Conservation (phyloP, 495 filamentous ascomycete species). For the Annulohypoxylon maeteangense region DNA sequence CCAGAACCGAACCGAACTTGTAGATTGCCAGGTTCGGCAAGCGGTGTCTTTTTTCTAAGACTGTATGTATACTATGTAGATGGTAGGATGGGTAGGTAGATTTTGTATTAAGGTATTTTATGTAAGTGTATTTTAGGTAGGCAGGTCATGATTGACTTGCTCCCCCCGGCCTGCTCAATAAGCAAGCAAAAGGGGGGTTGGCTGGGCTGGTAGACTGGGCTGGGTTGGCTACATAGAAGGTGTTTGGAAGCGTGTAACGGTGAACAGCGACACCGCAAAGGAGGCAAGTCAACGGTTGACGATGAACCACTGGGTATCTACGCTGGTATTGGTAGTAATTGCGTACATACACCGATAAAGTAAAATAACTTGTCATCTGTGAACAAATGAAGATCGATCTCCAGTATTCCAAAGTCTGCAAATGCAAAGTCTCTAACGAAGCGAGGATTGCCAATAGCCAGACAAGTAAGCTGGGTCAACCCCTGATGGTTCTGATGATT, state of each 20-base stretch:
- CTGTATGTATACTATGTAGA: constrained; percentile 10
- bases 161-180: constrained; percentile 20
- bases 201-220: neutral
- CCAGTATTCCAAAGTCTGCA: constrained; percentile 18
- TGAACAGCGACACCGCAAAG: constrained; percentile 12
- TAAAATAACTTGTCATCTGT: neutral
- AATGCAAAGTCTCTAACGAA: constrained; percentile 28
- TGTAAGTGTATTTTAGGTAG: constrained; percentile 7
- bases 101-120: neutral
- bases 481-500: constrained; percentile 19
- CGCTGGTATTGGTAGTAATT: neutral
- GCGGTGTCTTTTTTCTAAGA: constrained; percentile 35
- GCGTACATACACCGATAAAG: neutral
- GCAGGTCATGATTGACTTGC: constrained; percentile 24
- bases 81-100: too few relatives aligned
- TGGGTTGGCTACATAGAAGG: neutral
- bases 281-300: neutral
- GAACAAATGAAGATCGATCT: constrained; percentile 18
- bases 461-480: constrained; percentile 18
- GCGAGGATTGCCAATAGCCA: constrained; percentile 18
- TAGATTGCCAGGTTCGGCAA: constrained; percentile 41
- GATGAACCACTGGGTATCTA: neutral
- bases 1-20: constrained; percentile 44
- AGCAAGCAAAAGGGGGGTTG: constrained; percentile 34
- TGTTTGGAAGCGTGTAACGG: constrained; percentile 23